Conservation (phyloP, 331 rosid genomes). For the Arachis monticola region DNA sequence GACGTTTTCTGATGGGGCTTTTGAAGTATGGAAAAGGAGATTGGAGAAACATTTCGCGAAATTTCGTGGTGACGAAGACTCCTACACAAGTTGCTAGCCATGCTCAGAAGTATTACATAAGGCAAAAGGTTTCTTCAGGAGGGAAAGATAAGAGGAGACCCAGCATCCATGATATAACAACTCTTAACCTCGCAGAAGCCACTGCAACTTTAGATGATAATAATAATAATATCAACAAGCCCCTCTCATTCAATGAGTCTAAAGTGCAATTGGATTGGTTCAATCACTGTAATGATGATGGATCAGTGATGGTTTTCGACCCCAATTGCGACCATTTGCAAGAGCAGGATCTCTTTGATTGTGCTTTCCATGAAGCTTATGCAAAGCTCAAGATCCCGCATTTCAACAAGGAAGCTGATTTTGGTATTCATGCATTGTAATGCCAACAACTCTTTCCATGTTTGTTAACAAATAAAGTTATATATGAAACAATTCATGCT, state of each 20-base stretch:
- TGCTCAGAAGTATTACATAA: constrained; percentile 65
- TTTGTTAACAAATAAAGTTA: no score
- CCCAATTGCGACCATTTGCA: constrained; percentile 54
- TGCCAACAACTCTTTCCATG: constrained; percentile 20
- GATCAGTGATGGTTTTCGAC: constrained; percentile 53
- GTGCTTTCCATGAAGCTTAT: constrained; percentile 60
- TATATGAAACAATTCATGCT: no score
- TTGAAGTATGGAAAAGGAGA: constrained; percentile 59
- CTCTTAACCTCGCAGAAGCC: constrained; percentile 63
- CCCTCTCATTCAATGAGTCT: constrained; percentile 45
- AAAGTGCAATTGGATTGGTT: constrained; percentile 24
- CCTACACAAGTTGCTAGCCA: constrained; percentile 63
- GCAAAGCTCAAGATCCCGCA: constrained; percentile 47
- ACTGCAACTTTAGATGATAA: constrained; percentile 50
- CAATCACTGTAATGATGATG: constrained; percentile 43
- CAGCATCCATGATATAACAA: constrained; percentile 91
- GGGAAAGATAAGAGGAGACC: constrained; percentile 91
- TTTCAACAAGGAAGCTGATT: constrained; percentile 51
- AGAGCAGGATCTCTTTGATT: constrained; percentile 57
- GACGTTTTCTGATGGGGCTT: constrained; percentile 62
- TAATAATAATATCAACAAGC: background rate
- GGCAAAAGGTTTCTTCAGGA: constrained; percentile 77
- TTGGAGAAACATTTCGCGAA: constrained; percentile 59
- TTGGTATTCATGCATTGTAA: constrained; percentile 47
- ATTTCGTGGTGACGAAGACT: constrained; percentile 56